A percentile compares a stretch with the other conserved stretches of the same genome.
phyloP scores from a whole-genome alignment of 345 rosid genomes.

The Syzygium oleosum region DNA sequence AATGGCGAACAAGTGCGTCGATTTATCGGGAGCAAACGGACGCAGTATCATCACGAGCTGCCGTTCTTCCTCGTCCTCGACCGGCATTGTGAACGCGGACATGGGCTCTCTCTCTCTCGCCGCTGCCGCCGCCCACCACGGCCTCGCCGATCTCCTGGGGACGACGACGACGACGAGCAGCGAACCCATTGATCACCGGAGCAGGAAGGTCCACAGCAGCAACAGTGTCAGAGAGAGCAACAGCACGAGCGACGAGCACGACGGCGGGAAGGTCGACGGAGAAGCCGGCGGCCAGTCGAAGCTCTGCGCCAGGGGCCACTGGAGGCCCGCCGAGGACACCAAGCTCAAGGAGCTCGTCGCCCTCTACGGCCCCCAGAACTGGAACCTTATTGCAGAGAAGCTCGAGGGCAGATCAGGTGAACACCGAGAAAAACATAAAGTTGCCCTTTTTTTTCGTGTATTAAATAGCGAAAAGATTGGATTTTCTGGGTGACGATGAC shows the following conservation, averaged over 20 bases:
- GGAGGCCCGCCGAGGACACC: conserved; percentile 93
- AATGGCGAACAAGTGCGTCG: conserved; percentile 11
- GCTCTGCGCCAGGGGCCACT: conserved; percentile 91
- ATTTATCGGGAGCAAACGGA: conserved; percentile 3
- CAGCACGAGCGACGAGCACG: neutral
- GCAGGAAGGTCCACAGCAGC: neutral
- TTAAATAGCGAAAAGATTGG: neutral
- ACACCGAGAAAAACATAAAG: neutral
- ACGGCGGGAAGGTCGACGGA: conserved; percentile 33
- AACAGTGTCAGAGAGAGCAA: neutral
- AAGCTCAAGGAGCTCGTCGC: conserved; percentile 92
- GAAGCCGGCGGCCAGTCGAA: conserved; percentile 44
- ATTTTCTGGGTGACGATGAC: neutral
- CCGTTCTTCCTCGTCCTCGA: neutral
- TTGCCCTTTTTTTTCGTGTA: neutral
- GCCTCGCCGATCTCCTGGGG: neutral
- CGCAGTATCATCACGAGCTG: neutral
- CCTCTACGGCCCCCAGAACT: conserved; percentile 92
- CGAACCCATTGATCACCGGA: neutral
- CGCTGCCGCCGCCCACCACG: conserved; percentile 4
- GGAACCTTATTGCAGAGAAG: conserved; percentile 97
- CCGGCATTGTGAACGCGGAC: conserved; percentile 31
- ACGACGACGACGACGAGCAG: neutral
- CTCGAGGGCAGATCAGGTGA: conserved; percentile 95
- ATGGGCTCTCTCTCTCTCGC: conserved; percentile 40